Evolutionary conservation across 2,329 filamentous ascomycete genomes (phyloP).

Genomic region (Exophiala viscosa): DNA sequence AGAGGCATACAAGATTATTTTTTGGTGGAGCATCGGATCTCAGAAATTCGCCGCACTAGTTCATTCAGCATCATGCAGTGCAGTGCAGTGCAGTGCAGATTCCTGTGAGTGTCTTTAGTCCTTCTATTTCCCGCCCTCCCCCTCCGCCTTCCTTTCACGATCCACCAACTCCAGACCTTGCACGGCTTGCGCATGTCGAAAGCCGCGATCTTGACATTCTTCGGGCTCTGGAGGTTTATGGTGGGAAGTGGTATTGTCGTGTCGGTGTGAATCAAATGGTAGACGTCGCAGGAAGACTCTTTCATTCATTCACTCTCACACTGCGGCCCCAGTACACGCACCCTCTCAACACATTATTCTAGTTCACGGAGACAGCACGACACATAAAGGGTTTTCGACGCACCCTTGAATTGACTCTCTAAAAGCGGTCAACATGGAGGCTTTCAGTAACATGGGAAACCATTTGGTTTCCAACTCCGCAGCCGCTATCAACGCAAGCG

Average conservation of each 20-base stretch:
- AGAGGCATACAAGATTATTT: slow-evolving; percentile 1
- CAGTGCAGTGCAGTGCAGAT: not conserved
- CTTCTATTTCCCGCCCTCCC: not conserved
- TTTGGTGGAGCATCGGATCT: slow-evolving; percentile 12
- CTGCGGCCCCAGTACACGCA: not conserved
- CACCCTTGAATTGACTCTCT: not conserved
- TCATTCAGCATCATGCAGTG: not conserved
- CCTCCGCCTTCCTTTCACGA: slow-evolving; percentile 1
- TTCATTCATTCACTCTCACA: slow-evolving; percentile 5
- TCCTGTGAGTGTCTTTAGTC: not conserved
- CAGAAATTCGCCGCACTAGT: slow-evolving; percentile 13
- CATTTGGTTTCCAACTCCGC: slow-evolving; percentile 80
- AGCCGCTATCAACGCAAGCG: slow-evolving; percentile 80
- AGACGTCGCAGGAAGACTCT: slow-evolving; percentile 10
- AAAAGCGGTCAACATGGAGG: slow-evolving; percentile 61
- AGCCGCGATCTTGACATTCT: not conserved
- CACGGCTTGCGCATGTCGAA: slow-evolving; percentile 10
- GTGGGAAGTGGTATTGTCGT: slow-evolving; percentile 19
- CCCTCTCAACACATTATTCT: not conserved
- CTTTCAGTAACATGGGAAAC: slow-evolving; percentile 84
- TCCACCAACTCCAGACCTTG: not conserved
- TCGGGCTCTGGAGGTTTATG: slow-evolving; percentile 14
- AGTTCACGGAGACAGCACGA: not conserved
- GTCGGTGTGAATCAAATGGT: slow-evolving; percentile 12
- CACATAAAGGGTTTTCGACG: not conserved